Percentiles rank a stretch among this genome's conserved stretches.
These are phyloP conservation scores for Skeletonema menzelii DNA, from an alignment of 108 stramenopile genomes.

Conservation along the genomic window DNA sequence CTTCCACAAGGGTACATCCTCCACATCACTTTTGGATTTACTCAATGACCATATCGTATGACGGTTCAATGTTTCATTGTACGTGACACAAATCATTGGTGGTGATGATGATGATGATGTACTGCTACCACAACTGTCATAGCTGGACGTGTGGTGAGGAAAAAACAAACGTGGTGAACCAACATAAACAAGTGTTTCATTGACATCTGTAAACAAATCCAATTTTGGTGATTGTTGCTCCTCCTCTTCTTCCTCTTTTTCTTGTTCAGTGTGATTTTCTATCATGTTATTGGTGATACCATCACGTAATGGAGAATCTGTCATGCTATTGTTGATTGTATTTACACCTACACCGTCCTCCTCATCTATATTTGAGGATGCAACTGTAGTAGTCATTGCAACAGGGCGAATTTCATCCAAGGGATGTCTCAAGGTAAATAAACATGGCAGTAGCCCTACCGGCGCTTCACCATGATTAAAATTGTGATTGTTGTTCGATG, in stretches of 20 bases:
- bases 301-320: not conserved
- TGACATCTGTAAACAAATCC: slow-evolving; percentile 45
- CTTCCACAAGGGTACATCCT: slow-evolving; percentile 37
- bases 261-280: slow-evolving; percentile 4
- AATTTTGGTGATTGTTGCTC: not conserved
- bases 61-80: slow-evolving; percentile 18
- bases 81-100: slow-evolving; percentile 41
- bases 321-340: not conserved
- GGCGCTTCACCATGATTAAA: not conserved
- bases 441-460: slow-evolving; percentile 42
- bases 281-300: not conserved
- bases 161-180: slow-evolving; percentile 49
- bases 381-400: slow-evolving; percentile 1
- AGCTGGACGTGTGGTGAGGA: not conserved
- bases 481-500: not conserved
- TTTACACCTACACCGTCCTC: not conserved
- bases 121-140: not conserved
- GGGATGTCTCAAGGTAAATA: slow-evolving; percentile 80
- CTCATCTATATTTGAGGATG: not conserved
- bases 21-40: slow-evolving; percentile 13
- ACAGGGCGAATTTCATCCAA: slow-evolving; percentile 76
- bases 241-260: slow-evolving; percentile 11
- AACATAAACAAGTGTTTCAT: slow-evolving; percentile 66
- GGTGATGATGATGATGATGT: not conserved
- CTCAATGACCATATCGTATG: slow-evolving; percentile 41